Conservation (phyloP, 176 grass and related monocot species). For the Puya raimondii region DNA sequence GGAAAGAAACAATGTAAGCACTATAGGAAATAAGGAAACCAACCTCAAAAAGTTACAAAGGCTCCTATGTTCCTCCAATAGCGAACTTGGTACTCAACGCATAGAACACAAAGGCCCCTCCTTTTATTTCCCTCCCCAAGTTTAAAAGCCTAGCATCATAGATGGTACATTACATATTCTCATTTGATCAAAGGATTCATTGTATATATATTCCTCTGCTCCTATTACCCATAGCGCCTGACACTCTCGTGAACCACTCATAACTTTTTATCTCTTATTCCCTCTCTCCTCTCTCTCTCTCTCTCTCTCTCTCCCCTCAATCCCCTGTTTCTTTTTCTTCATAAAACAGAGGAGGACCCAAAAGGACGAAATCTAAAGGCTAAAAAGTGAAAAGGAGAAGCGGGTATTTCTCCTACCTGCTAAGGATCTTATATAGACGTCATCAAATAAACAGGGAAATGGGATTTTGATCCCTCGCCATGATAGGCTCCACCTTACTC, state of each 20-base stretch:
- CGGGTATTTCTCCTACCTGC: conserved; percentile 6
- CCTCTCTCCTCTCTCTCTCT: conserved; percentile 9
- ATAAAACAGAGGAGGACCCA: no score
- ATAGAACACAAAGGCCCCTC: neutral
- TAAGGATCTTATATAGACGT: conserved; percentile 32
- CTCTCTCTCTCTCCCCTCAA: conserved; percentile 11
- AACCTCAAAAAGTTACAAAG: neutral
- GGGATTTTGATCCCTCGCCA: neutral
- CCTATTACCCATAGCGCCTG: neutral
- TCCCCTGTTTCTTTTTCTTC: conserved; percentile 7
- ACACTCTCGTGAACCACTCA: conserved; percentile 32
- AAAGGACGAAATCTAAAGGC: neutral
- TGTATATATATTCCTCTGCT: conserved; percentile 9
- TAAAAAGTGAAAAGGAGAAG: neutral
- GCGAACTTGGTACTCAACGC: neutral
- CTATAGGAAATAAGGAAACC: neutral
- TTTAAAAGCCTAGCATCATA: neutral
- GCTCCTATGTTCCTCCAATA: neutral
- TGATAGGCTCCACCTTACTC: neutral
- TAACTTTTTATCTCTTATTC: conserved; percentile 22
- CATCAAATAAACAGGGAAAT: conserved; percentile 26
- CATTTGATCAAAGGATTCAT: no score
- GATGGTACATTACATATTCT: no score
- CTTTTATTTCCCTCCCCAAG: neutral
- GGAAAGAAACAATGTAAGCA: no score